These are phyloP conservation scores for Pseudogymnoascus sp. DNA, from an alignment of 2,329 filamentous ascomycete species.

Conservation along the genomic window DNA sequence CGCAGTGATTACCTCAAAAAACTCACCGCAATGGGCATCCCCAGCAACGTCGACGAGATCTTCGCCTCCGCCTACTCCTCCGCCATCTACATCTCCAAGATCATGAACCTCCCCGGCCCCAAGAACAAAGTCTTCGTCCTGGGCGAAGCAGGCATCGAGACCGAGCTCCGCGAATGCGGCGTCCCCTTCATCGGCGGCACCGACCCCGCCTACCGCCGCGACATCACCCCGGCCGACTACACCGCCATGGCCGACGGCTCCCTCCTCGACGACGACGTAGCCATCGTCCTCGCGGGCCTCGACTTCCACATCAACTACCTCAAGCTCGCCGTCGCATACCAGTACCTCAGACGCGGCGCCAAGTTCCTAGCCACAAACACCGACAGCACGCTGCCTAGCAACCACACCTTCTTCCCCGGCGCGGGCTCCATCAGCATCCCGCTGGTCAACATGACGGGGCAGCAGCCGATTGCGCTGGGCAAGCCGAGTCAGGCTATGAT, in stretches of 20 bases:
- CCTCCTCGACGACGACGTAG: slow-evolving; percentile 77
- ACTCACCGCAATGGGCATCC: slow-evolving; percentile 72
- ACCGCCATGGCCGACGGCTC: slow-evolving; percentile 65
- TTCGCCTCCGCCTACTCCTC: slow-evolving; percentile 94
- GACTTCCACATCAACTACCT: slow-evolving; percentile 96
- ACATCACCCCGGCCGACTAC: slow-evolving; percentile 76
- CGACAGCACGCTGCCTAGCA: slow-evolving; percentile 80
- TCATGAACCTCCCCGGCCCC: slow-evolving; percentile 66
- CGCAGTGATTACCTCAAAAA: slow-evolving; percentile 89
- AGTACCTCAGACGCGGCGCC: slow-evolving; percentile 77
- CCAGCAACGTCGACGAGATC: slow-evolving; percentile 75
- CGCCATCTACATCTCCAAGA: slow-evolving; percentile 90
- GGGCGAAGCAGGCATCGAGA: slow-evolving; percentile 84
- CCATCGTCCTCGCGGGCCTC: slow-evolving; percentile 78
- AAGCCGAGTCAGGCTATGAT: slow-evolving; percentile 99
- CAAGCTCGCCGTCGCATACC: slow-evolving; percentile 75
- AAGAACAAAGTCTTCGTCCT: slow-evolving; percentile 93
- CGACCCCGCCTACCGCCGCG: slow-evolving; percentile 66
- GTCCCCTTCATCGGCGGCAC: slow-evolving; percentile 80
- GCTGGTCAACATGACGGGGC: slow-evolving; percentile 61
- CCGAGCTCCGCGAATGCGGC: slow-evolving; percentile 73
- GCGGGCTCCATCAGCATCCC: slow-evolving; percentile 77
- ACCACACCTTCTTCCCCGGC: slow-evolving; percentile 78
- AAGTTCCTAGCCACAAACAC: slow-evolving; percentile 88
- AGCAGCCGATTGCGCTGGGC: slow-evolving; percentile 69